Percentiles rank a stretch among this genome's conserved stretches.
phyloP scores from a whole-genome alignment of 805 yeast genomes.

The Komagataella ulmi region DNA sequence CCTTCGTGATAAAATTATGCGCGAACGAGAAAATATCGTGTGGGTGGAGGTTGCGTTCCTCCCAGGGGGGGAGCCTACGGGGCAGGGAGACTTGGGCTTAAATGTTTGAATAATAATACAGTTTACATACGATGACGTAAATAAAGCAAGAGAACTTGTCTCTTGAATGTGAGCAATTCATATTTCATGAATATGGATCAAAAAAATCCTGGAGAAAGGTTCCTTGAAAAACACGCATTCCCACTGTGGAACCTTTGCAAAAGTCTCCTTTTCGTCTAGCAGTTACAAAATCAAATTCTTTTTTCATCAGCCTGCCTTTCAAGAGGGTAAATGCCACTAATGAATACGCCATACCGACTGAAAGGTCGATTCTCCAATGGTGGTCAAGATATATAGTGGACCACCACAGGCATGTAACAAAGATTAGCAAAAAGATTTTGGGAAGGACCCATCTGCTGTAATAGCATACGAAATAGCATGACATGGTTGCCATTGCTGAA shows the following conservation, averaged over 20 bases:
- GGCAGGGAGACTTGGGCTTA: too few relatives aligned
- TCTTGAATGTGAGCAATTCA: neutral
- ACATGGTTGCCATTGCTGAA: conserved; percentile 48
- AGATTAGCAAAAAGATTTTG: conserved; percentile 23
- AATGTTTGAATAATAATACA: neutral
- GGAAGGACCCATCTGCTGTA: conserved; percentile 22
- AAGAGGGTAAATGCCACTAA: conserved; percentile 26
- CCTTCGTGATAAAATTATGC: neutral
- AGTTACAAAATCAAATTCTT: conserved; percentile 22
- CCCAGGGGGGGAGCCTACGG: neutral
- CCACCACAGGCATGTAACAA: conserved; percentile 57
- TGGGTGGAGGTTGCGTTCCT: neutral
- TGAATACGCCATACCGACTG: conserved; percentile 43
- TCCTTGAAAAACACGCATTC: conserved; percentile 49
- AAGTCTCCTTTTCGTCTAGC: conserved; percentile 26
- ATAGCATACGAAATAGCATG: conserved; percentile 28
- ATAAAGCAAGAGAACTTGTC: neutral
- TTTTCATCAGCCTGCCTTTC: conserved; percentile 17
- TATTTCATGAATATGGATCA: conserved; percentile 26
- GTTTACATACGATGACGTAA: neutral
- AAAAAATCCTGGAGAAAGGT: conserved; percentile 36
- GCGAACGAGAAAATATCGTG: neutral
- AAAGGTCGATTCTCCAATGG: conserved; percentile 54
- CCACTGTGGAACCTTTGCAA: conserved; percentile 34
- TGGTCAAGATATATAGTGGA: conserved; percentile 62